Evolutionary conservation across 2,329 filamentous ascomycete genomes (phyloP), one percentile per base, ranked within the genome.

Genomic region (Colletotrichum lentis): DNA sequence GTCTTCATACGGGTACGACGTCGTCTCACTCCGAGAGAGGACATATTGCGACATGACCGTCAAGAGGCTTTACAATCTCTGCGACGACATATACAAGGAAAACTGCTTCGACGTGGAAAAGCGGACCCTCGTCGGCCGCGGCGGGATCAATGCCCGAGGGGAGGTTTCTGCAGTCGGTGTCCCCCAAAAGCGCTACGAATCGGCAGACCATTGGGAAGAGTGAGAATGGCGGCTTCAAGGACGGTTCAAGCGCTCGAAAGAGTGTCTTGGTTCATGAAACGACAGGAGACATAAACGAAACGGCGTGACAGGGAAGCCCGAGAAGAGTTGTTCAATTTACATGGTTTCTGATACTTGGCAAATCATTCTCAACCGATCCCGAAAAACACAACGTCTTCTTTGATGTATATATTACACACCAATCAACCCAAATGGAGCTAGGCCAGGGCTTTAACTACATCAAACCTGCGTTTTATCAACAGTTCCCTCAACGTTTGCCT

Each of bases 21-120:
- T 77, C 31, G 75, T 77, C 27, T 77, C 76, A 8, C 59, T 71
- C 14, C 59, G 62, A 5, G 76, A 78, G 62, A 69, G 69, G 3
- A 18, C 75, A 7, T 78, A 76, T 65, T 79, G 76, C 67, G 75
- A 78, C 58, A 79, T 78, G 76, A 69, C 70, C 3, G 63, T 68
- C 8, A 74, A 74, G 56, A 64, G 72, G 50, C 50, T 73, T 22
- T 75, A 72, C 65, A 70, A 73, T 3, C 62, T 78, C 37, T 78
- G 76, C 62, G 64, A 65, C 18, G 46, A 47, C 3, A 47, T 43
- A 0, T 24, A 46, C 12, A 49, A 20, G 3, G 3, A 14, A 0
- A 52, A 67, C 16, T 67, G 64, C 22, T 63, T 67, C 3, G 64
- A 67, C 10, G 10, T 63, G 3, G 59, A 63, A 10, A 56, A 14